These are phyloP conservation scores for Mortierella sp. DNA, from an alignment of 371 early-diverging fungal genomes.

Conservation along the genomic window DNA sequence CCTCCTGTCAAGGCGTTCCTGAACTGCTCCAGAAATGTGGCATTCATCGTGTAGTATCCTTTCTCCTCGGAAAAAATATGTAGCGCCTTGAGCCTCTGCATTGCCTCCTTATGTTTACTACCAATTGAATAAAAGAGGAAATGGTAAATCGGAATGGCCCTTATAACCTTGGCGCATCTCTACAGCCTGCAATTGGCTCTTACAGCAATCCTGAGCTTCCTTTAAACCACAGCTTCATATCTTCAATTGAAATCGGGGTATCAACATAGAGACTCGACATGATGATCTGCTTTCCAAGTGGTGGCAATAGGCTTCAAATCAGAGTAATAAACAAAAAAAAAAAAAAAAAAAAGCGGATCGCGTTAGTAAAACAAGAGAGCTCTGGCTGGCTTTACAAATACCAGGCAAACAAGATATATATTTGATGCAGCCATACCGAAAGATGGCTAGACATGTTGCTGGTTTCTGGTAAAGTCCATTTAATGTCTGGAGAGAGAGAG, in stretches of 20 bases:
- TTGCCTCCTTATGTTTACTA: slow-evolving; percentile 71
- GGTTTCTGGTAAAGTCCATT: slow-evolving; percentile 88
- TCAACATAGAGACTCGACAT: slow-evolving; percentile 90
- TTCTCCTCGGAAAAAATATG: slow-evolving; percentile 68
- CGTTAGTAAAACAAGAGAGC: not conserved
- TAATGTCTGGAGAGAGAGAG: slow-evolving; percentile 80
- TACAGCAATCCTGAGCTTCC: slow-evolving; percentile 65
- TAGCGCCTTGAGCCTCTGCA: slow-evolving; percentile 75
- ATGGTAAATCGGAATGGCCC: not conserved
- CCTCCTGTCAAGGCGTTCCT: slow-evolving; percentile 93
- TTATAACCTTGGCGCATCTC: not conserved
- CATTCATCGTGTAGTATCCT: slow-evolving; percentile 64
- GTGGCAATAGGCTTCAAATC: slow-evolving; percentile 81
- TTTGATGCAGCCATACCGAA: slow-evolving; percentile 68
- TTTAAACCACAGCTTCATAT: slow-evolving; percentile 80
- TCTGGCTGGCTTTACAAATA: not conserved
- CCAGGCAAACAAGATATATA: not conserved
- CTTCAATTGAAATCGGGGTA: slow-evolving; percentile 67
- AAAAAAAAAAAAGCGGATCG: not conserved
- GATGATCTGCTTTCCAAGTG: slow-evolving; percentile 90
- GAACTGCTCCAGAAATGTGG: slow-evolving; percentile 82
- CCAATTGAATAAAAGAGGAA: not conserved
- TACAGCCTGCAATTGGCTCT: not conserved
- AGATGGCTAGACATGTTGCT: slow-evolving; percentile 93
- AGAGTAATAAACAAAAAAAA: not conserved